These are phyloP conservation scores for Candida neerlandica DNA, from an alignment of 1,139 yeast genomes.

Conservation along the genomic window DNA sequence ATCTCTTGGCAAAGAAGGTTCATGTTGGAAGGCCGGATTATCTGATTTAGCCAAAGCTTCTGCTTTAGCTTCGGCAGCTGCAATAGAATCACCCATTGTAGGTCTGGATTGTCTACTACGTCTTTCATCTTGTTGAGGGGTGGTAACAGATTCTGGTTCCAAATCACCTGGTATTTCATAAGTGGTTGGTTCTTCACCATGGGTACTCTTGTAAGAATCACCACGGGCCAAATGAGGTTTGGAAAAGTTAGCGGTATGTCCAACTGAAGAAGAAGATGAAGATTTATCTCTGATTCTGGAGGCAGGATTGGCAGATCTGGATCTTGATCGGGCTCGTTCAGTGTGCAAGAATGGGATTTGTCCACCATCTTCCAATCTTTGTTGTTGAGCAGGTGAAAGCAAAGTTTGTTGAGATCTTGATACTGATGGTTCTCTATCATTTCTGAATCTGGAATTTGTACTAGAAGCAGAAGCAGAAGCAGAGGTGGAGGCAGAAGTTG, in stretches of 20 bases:
- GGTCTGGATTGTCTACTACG: slow-evolving; percentile 47
- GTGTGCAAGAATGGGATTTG: slow-evolving; percentile 51
- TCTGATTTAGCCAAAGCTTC: slow-evolving; percentile 7
- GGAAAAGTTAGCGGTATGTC: slow-evolving; percentile 10
- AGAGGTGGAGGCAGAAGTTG: slow-evolving; percentile 17
- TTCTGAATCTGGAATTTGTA: slow-evolving; percentile 4
- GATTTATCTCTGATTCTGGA: slow-evolving; percentile 26
- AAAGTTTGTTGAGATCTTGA: slow-evolving; percentile 4
- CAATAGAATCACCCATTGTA: slow-evolving; percentile 54
- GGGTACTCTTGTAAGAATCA: slow-evolving; percentile 59
- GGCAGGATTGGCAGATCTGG: slow-evolving; percentile 32
- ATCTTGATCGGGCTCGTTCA: slow-evolving; percentile 35
- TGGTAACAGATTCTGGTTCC: slow-evolving; percentile 15
- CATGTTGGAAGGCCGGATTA: slow-evolving; percentile 11
- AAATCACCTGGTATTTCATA: slow-evolving; percentile 51
- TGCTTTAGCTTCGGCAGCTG: slow-evolving; percentile 42
- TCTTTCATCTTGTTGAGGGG: slow-evolving; percentile 35
- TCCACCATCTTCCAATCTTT: slow-evolving; percentile 24
- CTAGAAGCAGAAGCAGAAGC: background rate
- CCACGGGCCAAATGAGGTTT: slow-evolving; percentile 68
- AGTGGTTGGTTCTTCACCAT: slow-evolving; percentile 40
- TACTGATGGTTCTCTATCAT: background rate
- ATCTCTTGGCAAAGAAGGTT: slow-evolving; percentile 30
- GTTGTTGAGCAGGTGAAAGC: slow-evolving; percentile 11
- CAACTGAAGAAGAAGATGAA: slow-evolving; percentile 21